Base-by-base conservation (phyloP, 1,284 basidiomycete species). In the Apiotrichum akiyoshidainum region DNA sequence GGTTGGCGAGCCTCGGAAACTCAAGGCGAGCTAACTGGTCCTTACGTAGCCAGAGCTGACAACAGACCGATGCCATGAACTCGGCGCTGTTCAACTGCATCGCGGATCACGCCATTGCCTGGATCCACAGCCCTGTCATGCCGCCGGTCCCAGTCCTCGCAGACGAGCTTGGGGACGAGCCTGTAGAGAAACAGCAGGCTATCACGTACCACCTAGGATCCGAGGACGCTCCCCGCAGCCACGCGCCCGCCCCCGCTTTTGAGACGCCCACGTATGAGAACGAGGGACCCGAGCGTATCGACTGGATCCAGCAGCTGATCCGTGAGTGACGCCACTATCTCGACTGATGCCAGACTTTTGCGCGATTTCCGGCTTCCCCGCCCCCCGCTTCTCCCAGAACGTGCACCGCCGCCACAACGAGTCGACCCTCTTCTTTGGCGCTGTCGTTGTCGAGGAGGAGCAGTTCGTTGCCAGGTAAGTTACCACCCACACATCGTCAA, bases 1-100 rank as follows among this genome's bases (percentile, higher is more conserved):
- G 66, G 60, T 45, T 0, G 73, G 73, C 2, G 58, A 61, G 19
- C 46, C 63, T 0, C 57, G 55, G 37, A 61, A 51, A 46, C 51
- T 68, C 33, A 73, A 72, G 64, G 73, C 71, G 9, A 59, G 71
- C 26, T 12, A 19, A n/a, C n/a, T n/a, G n/a, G n/a, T n/a, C n/a
- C n/a, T n/a, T n/a, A n/a, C n/a, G n/a, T n/a, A n/a, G n/a, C n/a
- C n/a, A n/a, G n/a, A 50, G 64, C 41, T 10, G 9, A 35, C 17
- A 5, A 16, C 56, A 72, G 72, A 61, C 59, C 9, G 72, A 72
- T 42, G 69, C 72, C 0, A 64, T 66, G 35, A 70, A 69, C 58
- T 58, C 59, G 13, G 63, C 68, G 6, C 49, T 74, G 41, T 55
- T 65, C 7, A 56, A 56, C 33, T 60, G 61, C n/a, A 67, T 70